Evolutionary conservation across 139 green algal species (phyloP).

Genomic region (Coccomyxa sp.): DNA sequence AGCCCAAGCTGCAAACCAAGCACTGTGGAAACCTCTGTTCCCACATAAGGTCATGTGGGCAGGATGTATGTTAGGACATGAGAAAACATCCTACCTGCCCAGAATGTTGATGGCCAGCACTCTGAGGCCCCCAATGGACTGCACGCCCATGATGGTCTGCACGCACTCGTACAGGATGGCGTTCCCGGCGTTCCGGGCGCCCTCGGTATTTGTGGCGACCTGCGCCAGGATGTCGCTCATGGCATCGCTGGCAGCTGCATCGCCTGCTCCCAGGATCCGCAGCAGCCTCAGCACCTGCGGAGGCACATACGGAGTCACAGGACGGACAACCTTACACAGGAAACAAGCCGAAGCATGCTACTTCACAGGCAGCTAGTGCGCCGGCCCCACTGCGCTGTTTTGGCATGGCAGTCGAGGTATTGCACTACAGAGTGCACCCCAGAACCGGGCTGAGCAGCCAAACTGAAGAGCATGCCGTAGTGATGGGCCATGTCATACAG

Average conservation of each 20-base stretch:
- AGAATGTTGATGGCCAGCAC: constrained; percentile 97
- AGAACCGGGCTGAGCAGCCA: no score
- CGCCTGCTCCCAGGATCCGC: constrained; percentile 72
- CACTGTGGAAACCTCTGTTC: no score
- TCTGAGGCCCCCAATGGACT: constrained; percentile 86
- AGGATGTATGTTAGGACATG: background rate
- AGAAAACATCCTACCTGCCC: constrained; percentile 64
- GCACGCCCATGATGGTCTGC: constrained; percentile 89
- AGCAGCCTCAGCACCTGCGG: constrained; percentile 80
- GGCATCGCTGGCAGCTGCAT: constrained; percentile 82
- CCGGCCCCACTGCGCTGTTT: no score
- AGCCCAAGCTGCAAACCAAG: no score
- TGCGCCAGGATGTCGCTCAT: constrained; percentile 98
- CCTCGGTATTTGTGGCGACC: constrained; percentile 89
- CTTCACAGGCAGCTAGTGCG: no score
- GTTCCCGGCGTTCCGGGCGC: constrained; percentile 82
- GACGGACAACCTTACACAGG: no score
- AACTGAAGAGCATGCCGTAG: no score
- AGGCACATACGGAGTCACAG: background rate
- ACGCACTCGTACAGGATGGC: constrained; percentile 97
- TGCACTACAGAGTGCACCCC: no score
- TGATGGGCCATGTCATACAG: no score
- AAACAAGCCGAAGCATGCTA: no score
- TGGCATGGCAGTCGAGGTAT: no score
- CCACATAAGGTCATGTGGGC: no score